These are phyloP conservation scores for Penium margaritaceum DNA, from an alignment of 139 green algal species.

Conservation along the genomic window DNA sequence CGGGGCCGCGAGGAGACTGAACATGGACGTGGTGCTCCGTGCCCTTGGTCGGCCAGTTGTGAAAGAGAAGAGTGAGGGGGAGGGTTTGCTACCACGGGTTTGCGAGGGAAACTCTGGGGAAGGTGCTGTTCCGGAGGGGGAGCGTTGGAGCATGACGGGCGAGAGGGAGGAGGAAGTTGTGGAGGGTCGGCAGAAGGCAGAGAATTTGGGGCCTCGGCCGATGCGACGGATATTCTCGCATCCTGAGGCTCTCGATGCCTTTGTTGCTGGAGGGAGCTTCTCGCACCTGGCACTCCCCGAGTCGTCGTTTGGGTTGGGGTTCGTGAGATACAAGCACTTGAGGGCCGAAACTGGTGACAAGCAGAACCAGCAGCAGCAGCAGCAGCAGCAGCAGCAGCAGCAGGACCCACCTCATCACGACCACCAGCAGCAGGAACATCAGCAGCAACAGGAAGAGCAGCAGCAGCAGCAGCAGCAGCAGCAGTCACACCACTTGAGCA, in stretches of 20 bases:
- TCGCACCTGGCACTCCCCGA: background rate
- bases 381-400: no score
- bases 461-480: no score
- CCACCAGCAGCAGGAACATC: no score
- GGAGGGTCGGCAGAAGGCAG: background rate
- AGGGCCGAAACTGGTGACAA: no score
- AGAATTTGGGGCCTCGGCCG: background rate
- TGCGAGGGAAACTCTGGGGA: background rate
- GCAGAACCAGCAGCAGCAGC: no score
- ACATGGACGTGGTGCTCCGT: background rate
- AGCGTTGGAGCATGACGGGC: no score
- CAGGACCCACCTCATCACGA: no score
- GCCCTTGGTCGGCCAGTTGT: background rate
- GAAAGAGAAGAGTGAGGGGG: background rate
- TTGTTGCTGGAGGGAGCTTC: background rate
- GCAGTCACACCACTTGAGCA: no score
- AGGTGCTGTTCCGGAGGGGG: background rate
- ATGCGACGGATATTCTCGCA: background rate
- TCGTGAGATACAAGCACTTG: constrained; percentile 12
- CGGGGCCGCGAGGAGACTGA: background rate
- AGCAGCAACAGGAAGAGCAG: no score
- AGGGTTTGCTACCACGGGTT: background rate
- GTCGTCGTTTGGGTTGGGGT: constrained; percentile 18
- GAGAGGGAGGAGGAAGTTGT: background rate
- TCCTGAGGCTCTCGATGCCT: background rate